phyloP scores from a whole-genome alignment of 1,284 basidiomycete genomes.

The Termitomyces sp. region DNA sequence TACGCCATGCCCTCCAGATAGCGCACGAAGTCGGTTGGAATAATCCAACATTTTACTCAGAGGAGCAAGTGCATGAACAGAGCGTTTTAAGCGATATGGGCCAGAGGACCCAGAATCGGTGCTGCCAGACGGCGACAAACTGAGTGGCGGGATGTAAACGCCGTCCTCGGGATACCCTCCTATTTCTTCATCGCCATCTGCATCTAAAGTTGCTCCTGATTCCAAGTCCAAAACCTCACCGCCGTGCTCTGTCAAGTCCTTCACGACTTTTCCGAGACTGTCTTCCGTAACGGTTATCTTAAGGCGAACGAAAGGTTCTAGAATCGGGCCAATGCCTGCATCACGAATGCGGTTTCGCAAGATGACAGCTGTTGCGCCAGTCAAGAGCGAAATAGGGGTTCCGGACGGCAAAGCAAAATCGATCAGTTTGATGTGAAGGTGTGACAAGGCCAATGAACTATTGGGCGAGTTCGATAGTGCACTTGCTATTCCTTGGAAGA shows the following conservation, averaged over 20 bases:
- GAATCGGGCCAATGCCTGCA: constrained; percentile 60
- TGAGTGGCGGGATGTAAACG: constrained; percentile 68
- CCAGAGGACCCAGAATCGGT: constrained; percentile 26
- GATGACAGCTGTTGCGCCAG: constrained; percentile 59
- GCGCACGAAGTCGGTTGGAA: constrained; percentile 68
- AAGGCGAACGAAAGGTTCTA: constrained; percentile 70
- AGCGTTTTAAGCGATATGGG: constrained; percentile 43
- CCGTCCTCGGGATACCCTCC: constrained; percentile 51
- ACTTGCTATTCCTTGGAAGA: constrained; percentile 64
- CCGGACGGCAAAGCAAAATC: constrained; percentile 37
- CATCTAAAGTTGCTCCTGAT: constrained; percentile 31
- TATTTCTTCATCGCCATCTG: constrained; percentile 40
- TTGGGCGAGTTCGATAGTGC: constrained; percentile 72
- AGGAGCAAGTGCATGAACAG: constrained; percentile 69
- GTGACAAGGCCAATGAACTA: constrained; percentile 63
- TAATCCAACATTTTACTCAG: constrained; percentile 80
- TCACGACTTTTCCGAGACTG: constrained; percentile 66
- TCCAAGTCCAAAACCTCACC: constrained; percentile 69
- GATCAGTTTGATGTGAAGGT: constrained; percentile 52
- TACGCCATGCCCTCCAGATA: constrained; percentile 77
- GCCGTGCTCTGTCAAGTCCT: constrained; percentile 70
- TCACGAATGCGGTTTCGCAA: constrained; percentile 54
- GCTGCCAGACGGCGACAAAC: constrained; percentile 61
- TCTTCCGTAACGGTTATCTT: constrained; percentile 64
- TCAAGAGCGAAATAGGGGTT: constrained; percentile 47